Conservation (phyloP, 1,284 basidiomycete genomes). For the Sporisorium scitamineum region DNA sequence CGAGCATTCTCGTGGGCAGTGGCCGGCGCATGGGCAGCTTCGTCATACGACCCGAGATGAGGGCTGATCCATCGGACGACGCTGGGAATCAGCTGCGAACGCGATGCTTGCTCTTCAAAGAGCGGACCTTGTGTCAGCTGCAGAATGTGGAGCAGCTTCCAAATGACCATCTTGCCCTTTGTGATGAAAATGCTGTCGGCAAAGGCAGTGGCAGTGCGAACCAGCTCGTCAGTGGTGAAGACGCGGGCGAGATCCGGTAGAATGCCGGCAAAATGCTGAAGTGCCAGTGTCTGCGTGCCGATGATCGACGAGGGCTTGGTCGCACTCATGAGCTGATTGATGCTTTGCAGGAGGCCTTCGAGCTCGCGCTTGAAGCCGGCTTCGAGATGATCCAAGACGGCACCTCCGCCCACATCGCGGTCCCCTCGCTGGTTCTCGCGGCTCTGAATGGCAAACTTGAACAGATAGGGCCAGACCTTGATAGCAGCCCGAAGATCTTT, state of each 20-base stretch:
- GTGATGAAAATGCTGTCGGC: conserved; percentile 82
- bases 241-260: conserved; percentile 79
- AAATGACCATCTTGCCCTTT: conserved; percentile 87
- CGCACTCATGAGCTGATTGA: conserved; percentile 89
- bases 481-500: conserved; percentile 85
- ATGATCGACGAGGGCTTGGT: conserved; percentile 85
- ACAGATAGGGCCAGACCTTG: conserved; percentile 96
- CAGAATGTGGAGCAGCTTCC: conserved; percentile 92
- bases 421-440: conserved; percentile 83
- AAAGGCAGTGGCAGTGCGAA: conserved; percentile 79
- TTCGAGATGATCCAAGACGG: conserved; percentile 87
- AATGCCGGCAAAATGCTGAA: conserved; percentile 93
- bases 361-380: conserved; percentile 79
- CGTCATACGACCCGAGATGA: conserved; percentile 89
- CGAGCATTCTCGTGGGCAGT: conserved; percentile 49
- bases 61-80: conserved; percentile 94
- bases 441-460: conserved; percentile 90
- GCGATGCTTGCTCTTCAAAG: conserved; percentile 84
- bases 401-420: conserved; percentile 78
- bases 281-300: conserved; percentile 82
- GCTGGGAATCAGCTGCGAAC: conserved; percentile 84
- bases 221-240: conserved; percentile 60
- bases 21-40: conserved; percentile 27
- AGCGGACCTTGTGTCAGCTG: conserved; percentile 89
- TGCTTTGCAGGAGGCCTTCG: conserved; percentile 77